Evolutionary conservation across 148 eudicot species (phyloP).

Genomic region (Heliamphora exappendiculata): DNA sequence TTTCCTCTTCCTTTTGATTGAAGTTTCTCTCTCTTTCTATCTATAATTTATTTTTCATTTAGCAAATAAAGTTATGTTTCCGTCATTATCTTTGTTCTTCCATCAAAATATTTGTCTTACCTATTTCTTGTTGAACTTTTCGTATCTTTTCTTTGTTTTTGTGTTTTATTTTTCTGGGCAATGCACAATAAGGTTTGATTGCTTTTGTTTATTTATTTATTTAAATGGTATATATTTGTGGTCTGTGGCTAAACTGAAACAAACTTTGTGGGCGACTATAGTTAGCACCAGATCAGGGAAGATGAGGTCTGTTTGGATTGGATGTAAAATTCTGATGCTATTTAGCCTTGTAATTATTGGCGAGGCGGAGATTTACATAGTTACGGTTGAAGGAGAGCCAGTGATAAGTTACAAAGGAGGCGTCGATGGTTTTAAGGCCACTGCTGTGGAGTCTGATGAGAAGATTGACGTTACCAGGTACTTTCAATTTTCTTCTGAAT

Average conservation of each 20-base stretch:
- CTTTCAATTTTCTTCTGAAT: background rate
- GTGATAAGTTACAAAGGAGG: slow-evolving; percentile 83
- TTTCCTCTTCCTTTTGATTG: slow-evolving; percentile 10
- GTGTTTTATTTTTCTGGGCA: background rate
- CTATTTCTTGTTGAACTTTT: background rate
- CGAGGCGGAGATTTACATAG: slow-evolving; percentile 67
- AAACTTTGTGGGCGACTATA: slow-evolving; percentile 21
- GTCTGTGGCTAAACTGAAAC: slow-evolving; percentile 11
- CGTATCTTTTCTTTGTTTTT: background rate
- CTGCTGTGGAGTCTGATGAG: slow-evolving; percentile 82
- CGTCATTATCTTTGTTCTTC: background rate
- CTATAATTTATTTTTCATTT: background rate
- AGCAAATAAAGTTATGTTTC: background rate
- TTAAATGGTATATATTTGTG: background rate
- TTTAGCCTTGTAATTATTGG: slow-evolving; percentile 34
- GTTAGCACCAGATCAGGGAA: slow-evolving; percentile 19
- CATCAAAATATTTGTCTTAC: background rate
- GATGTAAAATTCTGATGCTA: slow-evolving; percentile 33
- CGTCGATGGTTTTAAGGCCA: slow-evolving; percentile 70
- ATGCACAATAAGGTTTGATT: background rate
- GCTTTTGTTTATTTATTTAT: background rate
- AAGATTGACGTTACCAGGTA: slow-evolving; percentile 86
- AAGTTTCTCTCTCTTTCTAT: slow-evolving; percentile 5
- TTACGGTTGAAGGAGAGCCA: slow-evolving; percentile 79
- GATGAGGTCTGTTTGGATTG: slow-evolving; percentile 42